Percentiles rank a stretch among this genome's conserved stretches.
phyloP scores from a whole-genome alignment of 768 basidiomycete species.

The Tricholoma saponaceum region DNA sequence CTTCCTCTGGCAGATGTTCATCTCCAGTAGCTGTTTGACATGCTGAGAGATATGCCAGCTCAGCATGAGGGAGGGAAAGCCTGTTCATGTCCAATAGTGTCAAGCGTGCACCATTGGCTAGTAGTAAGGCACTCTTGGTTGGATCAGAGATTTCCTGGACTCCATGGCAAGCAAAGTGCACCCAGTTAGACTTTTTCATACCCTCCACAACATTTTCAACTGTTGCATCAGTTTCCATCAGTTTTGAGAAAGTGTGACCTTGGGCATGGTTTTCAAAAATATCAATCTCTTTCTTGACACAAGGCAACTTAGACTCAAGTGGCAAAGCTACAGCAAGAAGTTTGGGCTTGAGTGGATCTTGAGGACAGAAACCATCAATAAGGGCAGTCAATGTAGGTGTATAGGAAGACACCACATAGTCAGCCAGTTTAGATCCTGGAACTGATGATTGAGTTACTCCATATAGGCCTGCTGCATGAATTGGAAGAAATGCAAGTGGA shows the following conservation, averaged over 20 bases:
- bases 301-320: background rate
- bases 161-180: conserved; percentile 35
- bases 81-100: conserved; percentile 17
- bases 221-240: conserved; percentile 2
- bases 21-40: conserved; percentile 37
- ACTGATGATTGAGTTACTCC: background rate
- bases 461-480: conserved; percentile 19
- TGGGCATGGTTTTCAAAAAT: background rate
- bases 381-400: conserved; percentile 17
- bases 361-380: background rate
- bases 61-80: conserved; percentile 15
- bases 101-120: conserved; percentile 16
- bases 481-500: conserved; percentile 18
- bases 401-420: conserved; percentile 19
- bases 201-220: conserved; percentile 9
- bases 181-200: conserved; percentile 11
- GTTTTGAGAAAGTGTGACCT: background rate
- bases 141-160: conserved; percentile 23
- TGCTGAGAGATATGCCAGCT: conserved; percentile 40
- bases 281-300: background rate
- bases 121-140: conserved; percentile 18
- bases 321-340: too few relatives aligned
- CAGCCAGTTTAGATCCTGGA: background rate
- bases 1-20: conserved; percentile 17
- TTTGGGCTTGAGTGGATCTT: too few relatives aligned